phyloP scores from a whole-genome alignment of 2,329 filamentous ascomycete genomes.

The Fusarium sp. region DNA sequence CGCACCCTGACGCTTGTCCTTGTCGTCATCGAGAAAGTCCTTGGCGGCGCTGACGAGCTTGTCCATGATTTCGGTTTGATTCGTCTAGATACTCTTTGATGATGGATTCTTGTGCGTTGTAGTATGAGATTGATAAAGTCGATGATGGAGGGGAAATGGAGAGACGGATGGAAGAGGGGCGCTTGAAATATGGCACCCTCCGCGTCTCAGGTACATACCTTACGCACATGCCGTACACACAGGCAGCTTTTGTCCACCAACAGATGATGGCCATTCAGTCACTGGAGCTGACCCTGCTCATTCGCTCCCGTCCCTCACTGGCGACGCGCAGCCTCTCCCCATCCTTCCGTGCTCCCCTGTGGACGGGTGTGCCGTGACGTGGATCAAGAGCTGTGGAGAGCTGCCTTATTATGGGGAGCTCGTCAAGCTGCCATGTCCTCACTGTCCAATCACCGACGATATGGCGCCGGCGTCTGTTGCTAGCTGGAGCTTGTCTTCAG shows the following conservation, averaged over 20 bases:
- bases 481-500: constrained; percentile 36
- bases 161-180: constrained; percentile 28
- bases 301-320: not conserved
- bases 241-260: not conserved
- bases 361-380: constrained; percentile 29
- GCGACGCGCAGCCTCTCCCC: not conserved
- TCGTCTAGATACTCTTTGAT: not conserved
- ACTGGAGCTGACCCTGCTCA: not conserved
- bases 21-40: constrained; percentile 51
- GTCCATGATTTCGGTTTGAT: constrained; percentile 50
- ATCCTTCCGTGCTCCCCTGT: not conserved
- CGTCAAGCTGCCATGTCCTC: not conserved
- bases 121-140: constrained; percentile 9
- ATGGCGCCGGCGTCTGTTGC: not conserved
- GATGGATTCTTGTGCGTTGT: not conserved
- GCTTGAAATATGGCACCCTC: constrained; percentile 2
- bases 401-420: constrained; percentile 30
- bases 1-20: constrained; percentile 45
- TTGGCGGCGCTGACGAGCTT: constrained; percentile 54
- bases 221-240: constrained; percentile 2
- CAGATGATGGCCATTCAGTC: not conserved
- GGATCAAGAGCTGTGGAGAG: constrained; percentile 16
- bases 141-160: constrained; percentile 19
- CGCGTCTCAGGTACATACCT: constrained; percentile 9
- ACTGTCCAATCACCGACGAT: not conserved